phyloP scores from a whole-genome alignment of 805 yeast genomes.

The Sugiyamaella americana region DNA sequence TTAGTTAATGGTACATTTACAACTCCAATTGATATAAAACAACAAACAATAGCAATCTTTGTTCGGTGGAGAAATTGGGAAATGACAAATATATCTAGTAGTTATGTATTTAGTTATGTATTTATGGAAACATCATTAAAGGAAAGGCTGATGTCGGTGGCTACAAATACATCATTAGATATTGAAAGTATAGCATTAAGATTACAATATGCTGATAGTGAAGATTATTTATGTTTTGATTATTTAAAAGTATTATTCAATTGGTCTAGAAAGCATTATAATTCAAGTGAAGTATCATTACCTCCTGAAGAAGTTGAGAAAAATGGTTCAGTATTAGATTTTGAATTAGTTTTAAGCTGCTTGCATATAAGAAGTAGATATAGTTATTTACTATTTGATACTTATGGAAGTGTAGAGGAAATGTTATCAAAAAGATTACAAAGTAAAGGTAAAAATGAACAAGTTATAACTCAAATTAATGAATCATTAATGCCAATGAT shows the following conservation, averaged over 20 bases:
- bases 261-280: conserved; percentile 11
- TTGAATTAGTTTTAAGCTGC: conserved; percentile 20
- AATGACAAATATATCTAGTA: conserved; percentile 53
- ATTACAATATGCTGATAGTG: conserved; percentile 26
- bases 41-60: conserved; percentile 53
- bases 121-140: conserved; percentile 34
- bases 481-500: conserved; percentile 1
- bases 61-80: conserved; percentile 92
- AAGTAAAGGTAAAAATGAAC: conserved; percentile 1
- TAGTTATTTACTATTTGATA: conserved; percentile 20
- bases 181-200: conserved; percentile 31
- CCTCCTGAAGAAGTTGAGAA: conserved; percentile 13
- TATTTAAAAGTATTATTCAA: conserved; percentile 24
- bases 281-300: not conserved
- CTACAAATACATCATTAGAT: conserved; percentile 14
- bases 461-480: not conserved
- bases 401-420: conserved; percentile 6
- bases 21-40: conserved; percentile 48
- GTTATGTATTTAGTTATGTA: conserved; percentile 48
- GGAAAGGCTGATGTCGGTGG: conserved; percentile 10
- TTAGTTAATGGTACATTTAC: conserved; percentile 35
- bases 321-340: conserved; percentile 9
- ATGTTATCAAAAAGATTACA: not conserved
- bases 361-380: conserved; percentile 20
- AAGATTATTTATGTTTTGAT: conserved; percentile 32